A percentile compares a stretch with the other conserved stretches of the same genome.
phyloP scores from a whole-genome alignment of 208 protist genomes.

The Blechomonas ayalai region DNA sequence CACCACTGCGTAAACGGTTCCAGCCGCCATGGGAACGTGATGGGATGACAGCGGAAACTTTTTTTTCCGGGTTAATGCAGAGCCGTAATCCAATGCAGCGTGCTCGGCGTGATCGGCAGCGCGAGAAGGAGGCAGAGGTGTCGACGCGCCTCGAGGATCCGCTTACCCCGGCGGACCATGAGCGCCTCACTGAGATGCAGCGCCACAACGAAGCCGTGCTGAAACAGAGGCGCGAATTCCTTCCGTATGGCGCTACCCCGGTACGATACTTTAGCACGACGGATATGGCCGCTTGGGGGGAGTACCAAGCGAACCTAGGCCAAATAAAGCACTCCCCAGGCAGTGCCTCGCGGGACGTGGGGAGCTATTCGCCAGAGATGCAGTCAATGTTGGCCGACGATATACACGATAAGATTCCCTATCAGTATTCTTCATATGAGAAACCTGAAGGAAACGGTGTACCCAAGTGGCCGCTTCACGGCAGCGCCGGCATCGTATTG shows the following conservation, averaged over 20 bases:
- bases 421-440: slow-evolving; percentile 49
- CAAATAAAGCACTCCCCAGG: neutral
- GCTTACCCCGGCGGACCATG: slow-evolving; percentile 29
- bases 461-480: slow-evolving; percentile 69
- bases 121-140: slow-evolving; percentile 22
- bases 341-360: neutral
- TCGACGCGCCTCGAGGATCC: slow-evolving; percentile 12
- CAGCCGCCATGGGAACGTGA: slow-evolving; percentile 81
- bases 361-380: slow-evolving; percentile 33
- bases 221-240: slow-evolving; percentile 43
- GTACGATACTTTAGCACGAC: slow-evolving; percentile 45
- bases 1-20: slow-evolving; percentile 40
- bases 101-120: slow-evolving; percentile 16
- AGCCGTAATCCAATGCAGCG: slow-evolving; percentile 60
- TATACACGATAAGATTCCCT: slow-evolving; percentile 68
- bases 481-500: slow-evolving; percentile 66
- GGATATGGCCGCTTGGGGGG: slow-evolving; percentile 73
- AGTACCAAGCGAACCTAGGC: slow-evolving; percentile 28
- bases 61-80: slow-evolving; percentile 64
- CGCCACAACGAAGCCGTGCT: slow-evolving; percentile 32
- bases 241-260: slow-evolving; percentile 71
- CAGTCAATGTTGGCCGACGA: slow-evolving; percentile 37
- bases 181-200: slow-evolving; percentile 37
- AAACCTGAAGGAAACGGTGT: neutral
- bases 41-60: slow-evolving; percentile 72